A percentile compares a stretch with the other conserved stretches of the same genome.
Evolutionary conservation across 805 yeast genomes (phyloP).

Genomic region (Spathaspora sp.): DNA sequence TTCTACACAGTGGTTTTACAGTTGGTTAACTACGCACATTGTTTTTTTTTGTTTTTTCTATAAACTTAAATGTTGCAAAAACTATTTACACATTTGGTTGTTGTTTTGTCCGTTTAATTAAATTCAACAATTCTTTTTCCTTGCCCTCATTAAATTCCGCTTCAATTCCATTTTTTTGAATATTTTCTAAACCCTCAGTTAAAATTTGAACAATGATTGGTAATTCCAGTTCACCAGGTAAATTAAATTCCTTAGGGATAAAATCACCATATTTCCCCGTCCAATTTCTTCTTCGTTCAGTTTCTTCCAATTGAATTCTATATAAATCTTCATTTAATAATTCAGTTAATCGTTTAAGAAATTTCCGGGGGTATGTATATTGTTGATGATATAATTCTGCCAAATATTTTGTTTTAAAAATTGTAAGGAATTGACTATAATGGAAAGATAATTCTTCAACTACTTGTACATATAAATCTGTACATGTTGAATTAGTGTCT

Average conservation of each 20-base stretch:
- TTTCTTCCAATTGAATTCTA: slow-evolving; percentile 30
- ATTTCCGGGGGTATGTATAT: slow-evolving; percentile 35
- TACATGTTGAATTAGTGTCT: no score
- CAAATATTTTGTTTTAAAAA: slow-evolving; percentile 33
- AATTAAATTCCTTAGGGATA: slow-evolving; percentile 35
- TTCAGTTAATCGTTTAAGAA: slow-evolving; percentile 25
- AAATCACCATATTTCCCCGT: slow-evolving; percentile 35
- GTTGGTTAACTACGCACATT: no score
- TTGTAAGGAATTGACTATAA: slow-evolving; percentile 29
- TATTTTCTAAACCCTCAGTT: slow-evolving; percentile 39
- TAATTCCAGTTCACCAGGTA: slow-evolving; percentile 35
- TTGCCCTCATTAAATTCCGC: slow-evolving; percentile 14
- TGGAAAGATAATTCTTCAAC: slow-evolving; percentile 29
- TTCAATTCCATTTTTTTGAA: slow-evolving; percentile 11
- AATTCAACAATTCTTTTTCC: slow-evolving; percentile 20
- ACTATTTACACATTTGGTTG: not conserved
- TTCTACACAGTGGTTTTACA: no score
- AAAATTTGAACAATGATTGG: slow-evolving; percentile 38
- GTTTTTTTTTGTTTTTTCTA: not conserved
- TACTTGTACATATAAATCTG: slow-evolving; percentile 21
- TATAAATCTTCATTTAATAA: slow-evolving; percentile 31
- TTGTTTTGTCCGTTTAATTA: slow-evolving; percentile 12
- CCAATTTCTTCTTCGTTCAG: slow-evolving; percentile 33
- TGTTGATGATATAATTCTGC: slow-evolving; percentile 37
- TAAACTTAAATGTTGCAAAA: not conserved